These are phyloP conservation scores for Apiotrichum porosum DNA, from an alignment of 1,284 basidiomycete species.

Conservation along the genomic window DNA sequence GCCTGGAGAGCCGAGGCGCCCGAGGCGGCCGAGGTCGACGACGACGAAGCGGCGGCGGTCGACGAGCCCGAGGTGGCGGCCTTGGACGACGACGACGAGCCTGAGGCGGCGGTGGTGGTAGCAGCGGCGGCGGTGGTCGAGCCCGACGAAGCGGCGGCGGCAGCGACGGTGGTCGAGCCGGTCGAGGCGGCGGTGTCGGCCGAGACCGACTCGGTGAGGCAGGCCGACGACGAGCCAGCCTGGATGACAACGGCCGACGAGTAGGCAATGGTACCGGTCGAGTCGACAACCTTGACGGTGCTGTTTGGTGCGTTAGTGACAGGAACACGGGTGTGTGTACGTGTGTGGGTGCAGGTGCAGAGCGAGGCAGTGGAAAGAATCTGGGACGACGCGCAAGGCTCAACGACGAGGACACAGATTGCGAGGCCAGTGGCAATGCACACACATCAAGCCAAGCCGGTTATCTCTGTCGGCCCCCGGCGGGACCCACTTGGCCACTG, in stretches of 20 bases:
- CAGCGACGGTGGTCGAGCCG: not conserved
- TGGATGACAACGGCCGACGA: conserved; percentile 57
- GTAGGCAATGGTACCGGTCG: conserved; percentile 57
- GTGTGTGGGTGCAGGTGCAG: not conserved
- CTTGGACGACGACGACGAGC: not conserved
- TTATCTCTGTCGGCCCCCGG: too few relatives aligned
- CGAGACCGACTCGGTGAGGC: conserved; percentile 17
- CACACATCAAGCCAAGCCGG: too few relatives aligned
- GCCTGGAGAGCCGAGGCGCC: not conserved
- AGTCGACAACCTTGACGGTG: conserved; percentile 51
- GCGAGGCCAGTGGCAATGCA: too few relatives aligned
- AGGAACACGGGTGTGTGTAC: not conserved
- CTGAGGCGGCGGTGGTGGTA: not conserved
- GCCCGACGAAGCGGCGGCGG: not conserved
- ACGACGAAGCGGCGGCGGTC: conserved; percentile 18
- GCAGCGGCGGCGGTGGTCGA: not conserved
- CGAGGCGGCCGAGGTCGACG: too few relatives aligned
- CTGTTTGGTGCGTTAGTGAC: conserved; percentile 11
- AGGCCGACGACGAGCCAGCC: conserved; percentile 47
- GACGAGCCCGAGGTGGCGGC: conserved; percentile 30
- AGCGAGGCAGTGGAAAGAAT: not conserved
- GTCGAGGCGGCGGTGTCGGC: not conserved
- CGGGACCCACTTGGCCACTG: too few relatives aligned
- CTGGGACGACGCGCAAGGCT: too few relatives aligned
- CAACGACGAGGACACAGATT: too few relatives aligned